Conservation (phyloP, 305 asterid genomes). For the Plantago coronopus region DNA sequence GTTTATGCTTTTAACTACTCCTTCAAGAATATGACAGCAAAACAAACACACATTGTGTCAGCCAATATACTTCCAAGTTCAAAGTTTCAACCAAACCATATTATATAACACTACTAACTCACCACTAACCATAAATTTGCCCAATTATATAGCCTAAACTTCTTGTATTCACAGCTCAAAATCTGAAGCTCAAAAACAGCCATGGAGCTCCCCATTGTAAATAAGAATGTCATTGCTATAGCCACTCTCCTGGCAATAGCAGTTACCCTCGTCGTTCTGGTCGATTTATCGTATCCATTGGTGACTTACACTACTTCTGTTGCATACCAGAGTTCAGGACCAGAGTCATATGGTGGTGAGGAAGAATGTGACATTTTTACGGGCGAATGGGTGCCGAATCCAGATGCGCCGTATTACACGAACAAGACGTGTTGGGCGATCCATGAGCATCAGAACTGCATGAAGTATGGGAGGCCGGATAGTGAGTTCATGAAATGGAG, state of each 20-base stretch:
- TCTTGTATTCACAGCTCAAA: background rate
- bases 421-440: slow-evolving; percentile 35
- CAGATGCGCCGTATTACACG: slow-evolving; percentile 37
- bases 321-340: background rate
- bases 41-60: too few relatives aligned
- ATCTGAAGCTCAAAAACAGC: background rate
- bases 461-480: slow-evolving; percentile 52
- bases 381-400: slow-evolving; percentile 24
- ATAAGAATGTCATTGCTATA: background rate
- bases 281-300: background rate
- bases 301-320: background rate
- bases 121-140: too few relatives aligned
- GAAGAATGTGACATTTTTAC: background rate
- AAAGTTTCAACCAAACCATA: too few relatives aligned
- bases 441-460: slow-evolving; percentile 50
- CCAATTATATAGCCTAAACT: too few relatives aligned
- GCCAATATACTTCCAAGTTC: too few relatives aligned
- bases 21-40: too few relatives aligned
- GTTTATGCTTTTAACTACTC: too few relatives aligned
- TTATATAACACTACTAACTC: too few relatives aligned
- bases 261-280: background rate
- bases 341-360: background rate
- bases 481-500: slow-evolving; percentile 37
- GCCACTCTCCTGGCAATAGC: background rate
- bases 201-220: background rate